Evolutionary conservation across 768 basidiomycete genomes (phyloP), one percentile per base, ranked within the genome.

Genomic region (Panellus pusillus): DNA sequence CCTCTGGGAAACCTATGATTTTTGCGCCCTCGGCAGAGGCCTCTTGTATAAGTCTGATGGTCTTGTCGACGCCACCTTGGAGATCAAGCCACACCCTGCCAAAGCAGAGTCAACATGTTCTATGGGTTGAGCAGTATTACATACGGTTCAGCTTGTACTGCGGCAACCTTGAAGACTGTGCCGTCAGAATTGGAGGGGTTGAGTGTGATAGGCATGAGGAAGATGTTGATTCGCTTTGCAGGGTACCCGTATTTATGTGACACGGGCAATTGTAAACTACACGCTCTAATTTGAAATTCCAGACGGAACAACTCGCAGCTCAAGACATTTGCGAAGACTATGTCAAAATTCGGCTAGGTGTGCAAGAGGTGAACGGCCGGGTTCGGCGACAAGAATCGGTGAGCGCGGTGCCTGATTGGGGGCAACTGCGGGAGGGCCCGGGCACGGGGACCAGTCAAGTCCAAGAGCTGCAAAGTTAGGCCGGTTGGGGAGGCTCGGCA

Each of bases 1-100:
- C 60, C 49, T 69, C 68, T 0, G 66, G 66, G 42, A 69, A 69
- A 4, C 66, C 68, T 28, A 69, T 66, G 20, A 69, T 65, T 53
- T 69, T 67, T 17, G 68, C 68, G 19, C 66, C 68, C 11, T 65
- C 45, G 2, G 57, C 45, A 9, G 65, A 62, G 4, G 68, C 68
- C 42, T 69, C 68, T 17, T 57, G 54, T 24, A 67, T 64, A 42
- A 69, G 62, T 9, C 50, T 44, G 54, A 69, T 66, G 32, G 65
- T 66, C 52, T 69, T 69, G 15, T 65, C 57, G 12, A 69, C 66
- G 29, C 68, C 57, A 18, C 68, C 68, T 62, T 69, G 63, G 13
- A 66, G 60, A 52, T 66, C 62, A 32, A 66, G 60, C 65, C 65
- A 66, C 12, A 60, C 63, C 8, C 66, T 67, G 39, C 15, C 27